Conservation (phyloP, 768 basidiomycete species). For the Lactarius quietus region DNA sequence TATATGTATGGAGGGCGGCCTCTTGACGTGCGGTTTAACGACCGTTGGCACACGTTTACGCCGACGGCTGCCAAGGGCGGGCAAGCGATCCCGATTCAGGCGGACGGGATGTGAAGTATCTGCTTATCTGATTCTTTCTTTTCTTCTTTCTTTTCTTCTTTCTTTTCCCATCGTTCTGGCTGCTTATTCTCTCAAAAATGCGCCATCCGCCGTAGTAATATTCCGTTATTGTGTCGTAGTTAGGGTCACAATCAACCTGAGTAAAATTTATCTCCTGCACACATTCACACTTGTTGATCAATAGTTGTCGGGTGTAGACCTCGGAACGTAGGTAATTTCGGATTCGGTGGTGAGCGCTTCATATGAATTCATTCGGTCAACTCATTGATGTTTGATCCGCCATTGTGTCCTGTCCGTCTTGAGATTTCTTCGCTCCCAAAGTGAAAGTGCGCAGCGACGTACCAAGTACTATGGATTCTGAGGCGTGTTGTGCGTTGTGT, state of each 20-base stretch:
- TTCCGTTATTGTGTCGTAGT: background rate
- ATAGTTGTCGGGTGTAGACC: background rate
- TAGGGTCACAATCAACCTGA: background rate
- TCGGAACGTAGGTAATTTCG: background rate
- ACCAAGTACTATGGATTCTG: too few species aligned
- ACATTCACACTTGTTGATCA: background rate
- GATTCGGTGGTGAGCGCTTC: background rate
- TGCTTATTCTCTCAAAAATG: background rate
- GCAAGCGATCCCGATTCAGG: slow-evolving; percentile 61
- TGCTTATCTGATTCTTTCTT: background rate
- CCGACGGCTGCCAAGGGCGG: slow-evolving; percentile 87
- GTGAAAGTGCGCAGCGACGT: too few species aligned
- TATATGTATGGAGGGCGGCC: slow-evolving; percentile 95
- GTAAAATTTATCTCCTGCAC: background rate
- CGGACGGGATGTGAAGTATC: slow-evolving; percentile 40
- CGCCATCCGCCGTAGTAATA: background rate
- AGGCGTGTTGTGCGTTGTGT: too few species aligned
- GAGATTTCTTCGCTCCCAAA: too few species aligned
- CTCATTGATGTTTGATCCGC: too few species aligned
- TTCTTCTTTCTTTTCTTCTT: background rate
- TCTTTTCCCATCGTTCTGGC: background rate
- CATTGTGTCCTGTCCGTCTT: too few species aligned
- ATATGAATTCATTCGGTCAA: background rate
- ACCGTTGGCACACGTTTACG: slow-evolving; percentile 92
- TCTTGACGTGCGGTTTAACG: slow-evolving; percentile 90